These are phyloP conservation scores for Suillus cothurnatus DNA, from an alignment of 768 basidiomycete genomes.

Conservation along the genomic window DNA sequence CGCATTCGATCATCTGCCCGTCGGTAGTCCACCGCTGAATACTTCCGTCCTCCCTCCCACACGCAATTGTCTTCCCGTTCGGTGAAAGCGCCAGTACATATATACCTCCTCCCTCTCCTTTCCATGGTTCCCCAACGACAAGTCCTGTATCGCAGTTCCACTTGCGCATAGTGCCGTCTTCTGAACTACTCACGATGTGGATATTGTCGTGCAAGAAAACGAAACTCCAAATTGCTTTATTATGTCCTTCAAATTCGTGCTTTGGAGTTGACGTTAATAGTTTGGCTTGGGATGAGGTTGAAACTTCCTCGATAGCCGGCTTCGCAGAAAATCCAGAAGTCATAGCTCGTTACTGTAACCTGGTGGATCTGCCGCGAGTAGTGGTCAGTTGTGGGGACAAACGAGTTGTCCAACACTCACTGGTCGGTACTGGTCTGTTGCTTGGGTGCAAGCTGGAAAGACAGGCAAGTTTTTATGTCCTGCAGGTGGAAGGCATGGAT, in stretches of 20 bases:
- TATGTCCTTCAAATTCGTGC: not conserved
- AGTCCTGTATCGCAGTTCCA: not conserved
- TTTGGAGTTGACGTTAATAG: not conserved
- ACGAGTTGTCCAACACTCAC: not conserved
- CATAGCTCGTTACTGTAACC: not conserved
- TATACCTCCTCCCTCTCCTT: not conserved
- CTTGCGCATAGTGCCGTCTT: not conserved
- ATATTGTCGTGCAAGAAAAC: constrained; percentile 2
- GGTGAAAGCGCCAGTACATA: not conserved
- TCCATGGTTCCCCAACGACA: not conserved
- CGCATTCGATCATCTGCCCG: not conserved
- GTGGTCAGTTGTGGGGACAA: not conserved
- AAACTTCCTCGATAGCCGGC: too few species aligned
- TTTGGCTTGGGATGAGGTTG: too few species aligned
- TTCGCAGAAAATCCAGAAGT: too few species aligned
- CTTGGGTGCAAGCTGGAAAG: not conserved
- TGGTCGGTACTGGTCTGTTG: not conserved
- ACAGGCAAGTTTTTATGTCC: not conserved
- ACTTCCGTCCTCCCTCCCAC: not conserved
- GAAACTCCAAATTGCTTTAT: not conserved
- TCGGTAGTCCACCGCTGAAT: not conserved
- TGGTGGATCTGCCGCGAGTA: not conserved
- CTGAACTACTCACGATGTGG: not conserved
- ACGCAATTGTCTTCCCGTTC: not conserved
- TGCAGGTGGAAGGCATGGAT: not conserved